Evolutionary conservation across 805 yeast genomes (phyloP), one percentile per base, ranked within the genome.

Genomic region (Candida glaebosa): DNA sequence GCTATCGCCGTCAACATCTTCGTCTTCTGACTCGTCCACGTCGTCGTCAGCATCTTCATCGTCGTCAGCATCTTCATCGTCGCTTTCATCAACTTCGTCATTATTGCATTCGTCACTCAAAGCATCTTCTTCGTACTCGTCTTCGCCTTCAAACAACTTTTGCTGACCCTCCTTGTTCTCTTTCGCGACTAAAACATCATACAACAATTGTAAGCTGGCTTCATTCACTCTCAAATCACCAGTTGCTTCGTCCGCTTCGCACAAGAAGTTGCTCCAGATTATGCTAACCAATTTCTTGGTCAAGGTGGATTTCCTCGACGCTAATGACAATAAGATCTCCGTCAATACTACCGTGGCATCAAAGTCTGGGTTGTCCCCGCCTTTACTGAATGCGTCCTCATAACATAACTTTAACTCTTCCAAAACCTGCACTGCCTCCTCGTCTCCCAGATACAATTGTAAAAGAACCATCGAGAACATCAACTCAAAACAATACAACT

Each of bases 101-200:
- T 60, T 65, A 72, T 41, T 53, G 1, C 43, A 51, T 6, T 49
- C 62, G 3, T 46, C 54, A 1, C 50, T 61, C 5, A 54, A 62
- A 2, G 42, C 58, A 6, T 45, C 60, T 10, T 32, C 58, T 15
- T 49, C 63, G 19, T 47, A 50, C 31, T 64, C 71, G 7, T 47
- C 67, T 8, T 70, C 87, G 10, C 76, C 79, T 43, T 85, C 87
- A 56, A 90, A 90, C 52, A 91, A 63, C 35, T 76, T 75, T 18
- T 75, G 73, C 60, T 87, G 93, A 1, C 97, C 97, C 50, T 82
- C 81, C 46, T 81, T 78, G 58, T 85, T 87, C 60, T 90, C 97
- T 54, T 78, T 81, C 0, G 95, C 58, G 4, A 44, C 57, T 44
- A 70, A 58, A 5, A 69, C 66, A 40, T 65, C 61, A 43, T 52